These are phyloP conservation scores for Lodderomyces parapsilosis DNA, from an alignment of 1,139 yeast genomes.

Conservation along the genomic window DNA sequence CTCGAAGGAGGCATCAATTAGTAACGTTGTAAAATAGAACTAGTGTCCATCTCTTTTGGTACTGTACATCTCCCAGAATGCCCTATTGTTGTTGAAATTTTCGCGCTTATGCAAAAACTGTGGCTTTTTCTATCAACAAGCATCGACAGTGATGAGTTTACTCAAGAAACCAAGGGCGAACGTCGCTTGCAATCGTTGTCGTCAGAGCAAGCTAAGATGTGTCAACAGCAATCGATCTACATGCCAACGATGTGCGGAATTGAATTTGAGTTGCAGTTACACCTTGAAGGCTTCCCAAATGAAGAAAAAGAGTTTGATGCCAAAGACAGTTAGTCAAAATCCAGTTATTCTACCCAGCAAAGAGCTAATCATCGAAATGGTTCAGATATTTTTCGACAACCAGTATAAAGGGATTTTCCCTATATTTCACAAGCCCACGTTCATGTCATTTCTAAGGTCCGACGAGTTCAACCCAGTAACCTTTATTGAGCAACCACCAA, in stretches of 20 bases:
- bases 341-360: slow-evolving; percentile 26
- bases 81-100: no score
- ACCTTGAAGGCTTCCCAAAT: slow-evolving; percentile 24
- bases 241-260: slow-evolving; percentile 23
- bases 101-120: background rate
- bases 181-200: slow-evolving; percentile 25
- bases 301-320: slow-evolving; percentile 12
- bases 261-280: slow-evolving; percentile 22
- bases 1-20: no score
- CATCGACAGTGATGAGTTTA: slow-evolving; percentile 2
- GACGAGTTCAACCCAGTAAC: slow-evolving; percentile 27
- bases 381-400: slow-evolving; percentile 30
- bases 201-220: slow-evolving; percentile 24
- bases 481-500: slow-evolving; percentile 16
- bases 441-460: slow-evolving; percentile 25
- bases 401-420: slow-evolving; percentile 37
- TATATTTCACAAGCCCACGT: slow-evolving; percentile 30
- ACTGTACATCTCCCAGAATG: no score
- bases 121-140: background rate
- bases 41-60: no score
- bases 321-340: slow-evolving; percentile 1
- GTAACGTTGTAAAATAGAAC: no score
- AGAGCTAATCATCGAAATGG: slow-evolving; percentile 22
- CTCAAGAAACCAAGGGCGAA: slow-evolving; percentile 16
- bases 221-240: slow-evolving; percentile 15